Evolutionary conservation across 805 yeast genomes (phyloP).

Genomic region (Candida chauliodis): DNA sequence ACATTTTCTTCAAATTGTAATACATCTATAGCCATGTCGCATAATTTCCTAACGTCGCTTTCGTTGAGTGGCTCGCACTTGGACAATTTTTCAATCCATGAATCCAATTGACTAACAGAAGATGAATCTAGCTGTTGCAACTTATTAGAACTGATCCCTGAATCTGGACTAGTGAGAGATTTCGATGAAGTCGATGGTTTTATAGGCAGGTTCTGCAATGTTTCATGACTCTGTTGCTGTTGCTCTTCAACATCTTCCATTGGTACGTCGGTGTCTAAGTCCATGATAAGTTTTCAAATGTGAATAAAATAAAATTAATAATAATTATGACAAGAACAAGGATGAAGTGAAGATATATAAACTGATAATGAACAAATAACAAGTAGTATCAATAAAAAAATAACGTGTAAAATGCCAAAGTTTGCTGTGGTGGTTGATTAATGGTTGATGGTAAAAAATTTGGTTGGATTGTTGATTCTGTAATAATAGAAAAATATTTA

Average conservation of each 20-base stretch:
- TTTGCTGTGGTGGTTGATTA: no score
- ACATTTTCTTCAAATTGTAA: constrained; percentile 90
- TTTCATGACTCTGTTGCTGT: constrained; percentile 16
- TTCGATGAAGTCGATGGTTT: constrained; percentile 3
- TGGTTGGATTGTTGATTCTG: no score
- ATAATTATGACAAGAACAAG: no score
- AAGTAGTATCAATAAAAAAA: no score
- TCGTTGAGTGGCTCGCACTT: constrained; percentile 81
- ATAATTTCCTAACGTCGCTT: constrained; percentile 71
- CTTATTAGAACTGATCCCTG: constrained; percentile 11
- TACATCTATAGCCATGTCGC: constrained; percentile 90
- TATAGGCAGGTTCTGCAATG: background rate
- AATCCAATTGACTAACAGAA: constrained; percentile 69
- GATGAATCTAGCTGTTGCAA: constrained; percentile 15
- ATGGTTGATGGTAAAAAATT: no score
- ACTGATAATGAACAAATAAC: no score
- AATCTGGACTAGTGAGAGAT: constrained; percentile 4
- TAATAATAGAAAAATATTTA: no score
- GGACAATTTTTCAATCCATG: constrained; percentile 78
- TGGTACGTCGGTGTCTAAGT: constrained; percentile 74
- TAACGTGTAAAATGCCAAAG: no score
- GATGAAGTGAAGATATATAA: no score
- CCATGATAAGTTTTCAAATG: constrained; percentile 44
- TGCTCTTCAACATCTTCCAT: constrained; percentile 74
- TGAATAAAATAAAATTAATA: background rate